Evolutionary conservation across 2,329 filamentous ascomycete genomes (phyloP).

Genomic region (Penicillium janthinellum): DNA sequence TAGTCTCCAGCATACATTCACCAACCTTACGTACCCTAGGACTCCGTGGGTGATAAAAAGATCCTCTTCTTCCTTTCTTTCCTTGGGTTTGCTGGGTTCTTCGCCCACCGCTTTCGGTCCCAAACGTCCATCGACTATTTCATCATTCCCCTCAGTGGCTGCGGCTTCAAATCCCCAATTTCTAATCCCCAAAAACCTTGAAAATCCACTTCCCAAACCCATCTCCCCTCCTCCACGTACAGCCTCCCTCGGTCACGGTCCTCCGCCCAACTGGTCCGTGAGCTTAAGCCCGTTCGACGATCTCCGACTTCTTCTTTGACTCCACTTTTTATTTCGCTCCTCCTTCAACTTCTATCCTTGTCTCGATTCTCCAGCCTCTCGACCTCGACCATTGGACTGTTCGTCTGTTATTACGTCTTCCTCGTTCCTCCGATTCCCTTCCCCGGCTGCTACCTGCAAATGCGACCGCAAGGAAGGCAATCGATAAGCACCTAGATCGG

Average conservation of each 20-base stretch:
- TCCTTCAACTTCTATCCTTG: neutral
- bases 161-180: neutral
- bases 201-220: neutral
- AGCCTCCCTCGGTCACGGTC: neutral
- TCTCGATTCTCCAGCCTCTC: neutral
- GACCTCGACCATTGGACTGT: neutral
- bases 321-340: slow-evolving; percentile 11
- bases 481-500: slow-evolving; percentile 14
- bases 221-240: neutral
- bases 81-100: neutral
- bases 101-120: slow-evolving; percentile 16
- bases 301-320: slow-evolving; percentile 7
- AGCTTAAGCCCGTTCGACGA: neutral
- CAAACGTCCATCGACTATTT: slow-evolving; percentile 8
- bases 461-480: slow-evolving; percentile 20
- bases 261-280: neutral
- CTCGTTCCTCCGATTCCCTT: neutral
- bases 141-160: slow-evolving; percentile 10
- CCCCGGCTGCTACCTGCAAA: slow-evolving; percentile 9
- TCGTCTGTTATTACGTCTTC: neutral
- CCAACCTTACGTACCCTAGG: neutral
- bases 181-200: neutral
- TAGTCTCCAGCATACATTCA: neutral
- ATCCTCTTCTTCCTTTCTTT: neutral
- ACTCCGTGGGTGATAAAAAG: too few relatives aligned